Conservation (phyloP, 2,329 filamentous ascomycete genomes). For the Cladosporium sp. region DNA sequence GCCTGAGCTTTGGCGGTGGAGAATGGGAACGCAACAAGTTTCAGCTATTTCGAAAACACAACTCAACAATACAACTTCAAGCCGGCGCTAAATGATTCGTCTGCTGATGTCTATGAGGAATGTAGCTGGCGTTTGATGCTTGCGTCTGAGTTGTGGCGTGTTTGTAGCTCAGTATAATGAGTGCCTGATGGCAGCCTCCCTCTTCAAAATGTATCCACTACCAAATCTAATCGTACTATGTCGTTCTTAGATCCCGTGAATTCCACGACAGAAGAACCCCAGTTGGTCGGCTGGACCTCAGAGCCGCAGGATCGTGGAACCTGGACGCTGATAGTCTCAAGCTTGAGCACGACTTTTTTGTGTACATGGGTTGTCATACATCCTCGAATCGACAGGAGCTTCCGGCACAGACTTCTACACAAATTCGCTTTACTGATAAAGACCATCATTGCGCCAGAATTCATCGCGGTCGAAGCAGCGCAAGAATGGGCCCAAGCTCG, state of each 20-base stretch:
- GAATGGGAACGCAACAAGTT: background rate
- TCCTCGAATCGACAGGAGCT: slow-evolving; percentile 29
- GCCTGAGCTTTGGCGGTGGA: background rate
- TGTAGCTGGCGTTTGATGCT: no score
- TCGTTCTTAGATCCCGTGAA: background rate
- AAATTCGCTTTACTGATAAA: slow-evolving; percentile 30
- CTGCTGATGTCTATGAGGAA: background rate
- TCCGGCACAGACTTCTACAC: slow-evolving; percentile 18
- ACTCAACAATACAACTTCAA: background rate
- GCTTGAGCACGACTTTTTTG: slow-evolving; percentile 32
- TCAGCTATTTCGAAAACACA: background rate
- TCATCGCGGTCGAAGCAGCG: slow-evolving; percentile 33
- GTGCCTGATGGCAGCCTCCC: background rate
- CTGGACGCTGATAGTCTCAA: slow-evolving; percentile 29
- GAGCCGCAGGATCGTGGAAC: slow-evolving; percentile 32
- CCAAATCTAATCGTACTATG: background rate
- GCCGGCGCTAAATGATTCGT: background rate
- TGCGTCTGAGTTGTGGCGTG: background rate
- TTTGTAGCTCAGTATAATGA: background rate
- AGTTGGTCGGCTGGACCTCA: slow-evolving; percentile 29
- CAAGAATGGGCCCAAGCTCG: slow-evolving; percentile 34
- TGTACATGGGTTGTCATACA: slow-evolving; percentile 36
- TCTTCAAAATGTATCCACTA: background rate
- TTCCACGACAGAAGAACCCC: background rate
- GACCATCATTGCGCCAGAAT: slow-evolving; percentile 33